Conservation (phyloP, 73 alveolate genomes). For the Stentor roeselii region DNA sequence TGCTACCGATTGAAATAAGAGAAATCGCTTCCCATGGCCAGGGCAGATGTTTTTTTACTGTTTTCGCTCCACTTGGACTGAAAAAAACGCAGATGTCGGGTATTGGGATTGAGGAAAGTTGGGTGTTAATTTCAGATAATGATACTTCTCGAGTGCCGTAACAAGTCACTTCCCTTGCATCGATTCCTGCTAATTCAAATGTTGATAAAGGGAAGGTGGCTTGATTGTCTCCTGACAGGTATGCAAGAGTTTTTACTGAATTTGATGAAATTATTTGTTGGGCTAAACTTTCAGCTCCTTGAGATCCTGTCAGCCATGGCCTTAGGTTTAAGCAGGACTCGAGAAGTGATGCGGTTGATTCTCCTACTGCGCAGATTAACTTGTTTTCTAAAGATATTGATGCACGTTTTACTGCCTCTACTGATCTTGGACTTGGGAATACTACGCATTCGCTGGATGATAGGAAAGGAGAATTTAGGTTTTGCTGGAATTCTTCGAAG, state of each 20-base stretch:
- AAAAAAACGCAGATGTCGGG: neutral
- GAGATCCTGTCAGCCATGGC: neutral
- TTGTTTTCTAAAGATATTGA: neutral
- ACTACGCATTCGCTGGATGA: neutral
- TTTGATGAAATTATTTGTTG: neutral
- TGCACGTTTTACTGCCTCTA: neutral
- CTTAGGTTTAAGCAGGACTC: neutral
- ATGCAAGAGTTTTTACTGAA: neutral
- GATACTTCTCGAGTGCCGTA: neutral
- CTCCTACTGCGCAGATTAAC: neutral
- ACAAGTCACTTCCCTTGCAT: neutral
- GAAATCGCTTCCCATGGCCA: neutral
- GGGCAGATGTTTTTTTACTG: neutral
- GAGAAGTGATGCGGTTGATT: slow-evolving; percentile 1
- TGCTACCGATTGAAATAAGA: neutral
- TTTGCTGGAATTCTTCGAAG: neutral
- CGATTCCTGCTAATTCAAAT: neutral
- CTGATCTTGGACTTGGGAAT: slow-evolving; percentile 11
- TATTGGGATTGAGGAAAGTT: neutral
- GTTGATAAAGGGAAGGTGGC: neutral
- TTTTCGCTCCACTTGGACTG: slow-evolving; percentile 6
- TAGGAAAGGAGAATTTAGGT: neutral
- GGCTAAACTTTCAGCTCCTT: neutral
- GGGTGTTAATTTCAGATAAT: neutral
- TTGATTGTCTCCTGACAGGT: slow-evolving; percentile 18